phyloP scores from a whole-genome alignment of 106 monocot species.

The Phalaenopsis aphrodite region DNA sequence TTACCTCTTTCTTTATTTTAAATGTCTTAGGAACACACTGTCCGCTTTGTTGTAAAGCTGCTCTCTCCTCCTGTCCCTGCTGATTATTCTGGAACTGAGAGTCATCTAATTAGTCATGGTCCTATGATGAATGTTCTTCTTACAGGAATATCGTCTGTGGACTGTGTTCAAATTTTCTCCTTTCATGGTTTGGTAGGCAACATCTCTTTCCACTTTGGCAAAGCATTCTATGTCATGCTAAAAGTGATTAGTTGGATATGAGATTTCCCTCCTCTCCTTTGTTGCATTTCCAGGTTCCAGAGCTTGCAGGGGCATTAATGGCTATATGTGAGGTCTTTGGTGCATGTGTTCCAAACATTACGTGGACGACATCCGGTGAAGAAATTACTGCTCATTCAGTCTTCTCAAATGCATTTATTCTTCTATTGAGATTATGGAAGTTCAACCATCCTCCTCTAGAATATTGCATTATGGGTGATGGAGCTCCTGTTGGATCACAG shows the following conservation, averaged over 20 bases:
- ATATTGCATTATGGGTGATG: slow-evolving; percentile 85
- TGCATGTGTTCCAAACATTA: slow-evolving; percentile 53
- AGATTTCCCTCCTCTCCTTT: not conserved
- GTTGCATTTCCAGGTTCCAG: slow-evolving; percentile 61
- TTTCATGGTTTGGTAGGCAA: slow-evolving; percentile 87
- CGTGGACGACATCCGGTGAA: slow-evolving; percentile 60
- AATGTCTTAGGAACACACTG: slow-evolving; percentile 61
- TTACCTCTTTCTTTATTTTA: not conserved
- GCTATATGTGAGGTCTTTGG: slow-evolving; percentile 91
- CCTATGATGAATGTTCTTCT: slow-evolving; percentile 74
- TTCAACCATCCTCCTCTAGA: slow-evolving; percentile 96
- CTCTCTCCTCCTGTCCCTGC: slow-evolving; percentile 70
- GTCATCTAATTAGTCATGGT: slow-evolving; percentile 82
- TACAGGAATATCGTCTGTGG: slow-evolving; percentile 88
- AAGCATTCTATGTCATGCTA: not conserved
- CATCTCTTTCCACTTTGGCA: not conserved
- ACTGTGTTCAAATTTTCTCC: slow-evolving; percentile 88
- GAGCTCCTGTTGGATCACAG: slow-evolving; percentile 87
- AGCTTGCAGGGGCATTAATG: slow-evolving; percentile 93
- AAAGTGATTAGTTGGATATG: slow-evolving; percentile 2
- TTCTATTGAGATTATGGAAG: slow-evolving; percentile 88
- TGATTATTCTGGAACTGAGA: slow-evolving; percentile 63
- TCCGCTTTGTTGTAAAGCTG: slow-evolving; percentile 75
- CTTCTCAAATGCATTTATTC: slow-evolving; percentile 95
- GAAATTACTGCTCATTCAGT: slow-evolving; percentile 64